Base-by-base conservation (phyloP, 352 stramenopile genomes). In the Globisporangium apiculatum region DNA sequence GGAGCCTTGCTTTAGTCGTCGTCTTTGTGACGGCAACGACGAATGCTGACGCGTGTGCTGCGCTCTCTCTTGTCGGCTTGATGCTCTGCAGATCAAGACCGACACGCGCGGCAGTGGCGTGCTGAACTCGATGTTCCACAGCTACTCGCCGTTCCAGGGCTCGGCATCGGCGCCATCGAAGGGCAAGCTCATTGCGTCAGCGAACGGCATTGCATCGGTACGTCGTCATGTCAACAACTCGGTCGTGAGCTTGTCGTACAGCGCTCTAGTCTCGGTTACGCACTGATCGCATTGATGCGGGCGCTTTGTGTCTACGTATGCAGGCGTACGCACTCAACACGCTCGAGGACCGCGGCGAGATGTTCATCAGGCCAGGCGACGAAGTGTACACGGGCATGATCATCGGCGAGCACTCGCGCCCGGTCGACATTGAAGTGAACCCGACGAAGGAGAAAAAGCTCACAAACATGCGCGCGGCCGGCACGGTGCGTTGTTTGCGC, bases 381-480 rank as follows among this genome's bases (percentile, higher is more conserved):
- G 73, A 91, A 45, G 94, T 99, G 41, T 99, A 99, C 73, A 84
- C 85, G 48, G 97, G 97, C 53, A 99, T 99, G 97, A 91, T 99
- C 14, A 87, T 99, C 49, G 97, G 97, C 24, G 96, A 99, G 75
- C 91, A 98, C 75, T 97, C 94, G 79, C 94, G 90, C 35, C 72
- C 81, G 48, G 93, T 78, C 55, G 97, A 99, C 68, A 82, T 99
- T 46, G 96, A 99, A 66, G 96, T 99, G 24, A 99, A 99, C 80
- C 87, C 96, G n/a, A 97, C 97, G 35, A 94, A 96, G 64, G 89
- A 97, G 58, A 99, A 99, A 81, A 97, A 97, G 68, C 73, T 97
- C 10, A 97, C 81, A 24, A 99, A 99, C 73, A 97, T 99, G 79
- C 82, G 97, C 54, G 96, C 95, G 1, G 76, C 93, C 14, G 80